phyloP scores from a whole-genome alignment of 345 rosid species.

The Eucalyptus caleyi region DNA sequence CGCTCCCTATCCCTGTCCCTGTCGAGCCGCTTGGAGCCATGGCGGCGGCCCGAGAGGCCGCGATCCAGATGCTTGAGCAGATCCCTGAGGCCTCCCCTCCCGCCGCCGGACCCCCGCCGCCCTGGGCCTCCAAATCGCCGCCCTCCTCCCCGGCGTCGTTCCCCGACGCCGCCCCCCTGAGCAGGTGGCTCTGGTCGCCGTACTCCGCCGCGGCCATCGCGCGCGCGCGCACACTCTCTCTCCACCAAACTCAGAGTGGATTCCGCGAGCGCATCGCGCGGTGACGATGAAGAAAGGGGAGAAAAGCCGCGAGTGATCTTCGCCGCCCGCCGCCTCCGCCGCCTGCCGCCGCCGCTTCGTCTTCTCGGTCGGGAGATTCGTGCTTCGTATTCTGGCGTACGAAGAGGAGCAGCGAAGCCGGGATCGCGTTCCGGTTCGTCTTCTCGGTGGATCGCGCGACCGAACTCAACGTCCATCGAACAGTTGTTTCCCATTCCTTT shows the following conservation, averaged over 20 bases:
- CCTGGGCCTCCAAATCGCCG: constrained; percentile 2
- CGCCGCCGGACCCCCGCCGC: not conserved
- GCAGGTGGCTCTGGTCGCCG: constrained; percentile 9
- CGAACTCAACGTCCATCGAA: not conserved
- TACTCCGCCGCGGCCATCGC: constrained; percentile 3
- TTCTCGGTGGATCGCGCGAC: not conserved
- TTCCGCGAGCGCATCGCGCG: not conserved
- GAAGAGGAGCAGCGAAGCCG: not conserved
- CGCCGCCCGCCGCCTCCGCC: not conserved
- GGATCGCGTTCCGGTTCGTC: not conserved
- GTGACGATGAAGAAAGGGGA: not conserved
- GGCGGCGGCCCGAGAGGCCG: constrained; percentile 44
- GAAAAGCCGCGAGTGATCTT: not conserved
- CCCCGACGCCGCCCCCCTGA: not conserved
- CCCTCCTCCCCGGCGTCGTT: not conserved
- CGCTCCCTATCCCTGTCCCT: constrained; percentile 17
- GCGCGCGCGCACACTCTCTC: not conserved
- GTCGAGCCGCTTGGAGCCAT: constrained; percentile 33
- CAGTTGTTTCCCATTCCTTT: not conserved
- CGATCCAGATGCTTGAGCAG: constrained; percentile 56
- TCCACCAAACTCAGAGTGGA: not conserved
- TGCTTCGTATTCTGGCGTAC: not conserved
- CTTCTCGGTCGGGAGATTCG: not conserved
- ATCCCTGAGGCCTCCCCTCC: constrained; percentile 27
- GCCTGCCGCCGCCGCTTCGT: not conserved